phyloP scores from a whole-genome alignment of 148 eudicot genomes.

The Chenopodium formosanum region DNA sequence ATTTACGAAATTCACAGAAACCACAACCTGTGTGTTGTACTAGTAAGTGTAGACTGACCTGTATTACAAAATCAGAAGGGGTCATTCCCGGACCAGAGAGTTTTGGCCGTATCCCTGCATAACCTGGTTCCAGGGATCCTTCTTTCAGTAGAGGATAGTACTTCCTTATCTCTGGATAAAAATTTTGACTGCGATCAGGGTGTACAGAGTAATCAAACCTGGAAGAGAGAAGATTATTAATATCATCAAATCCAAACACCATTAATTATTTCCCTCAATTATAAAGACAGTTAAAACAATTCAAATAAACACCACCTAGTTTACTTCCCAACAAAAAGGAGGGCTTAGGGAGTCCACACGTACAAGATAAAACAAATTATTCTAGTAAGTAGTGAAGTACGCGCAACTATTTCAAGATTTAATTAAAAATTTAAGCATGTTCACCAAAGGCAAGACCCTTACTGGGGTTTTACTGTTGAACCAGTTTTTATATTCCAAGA shows the following conservation, averaged over 20 bases:
- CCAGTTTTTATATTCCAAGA: not conserved
- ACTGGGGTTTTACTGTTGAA: not conserved
- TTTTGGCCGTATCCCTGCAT: constrained; percentile 88
- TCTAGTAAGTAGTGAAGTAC: not conserved
- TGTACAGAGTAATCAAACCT: constrained; percentile 82
- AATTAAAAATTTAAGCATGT: not conserved
- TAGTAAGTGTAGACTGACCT: constrained; percentile 40
- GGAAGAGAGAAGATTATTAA: constrained; percentile 15
- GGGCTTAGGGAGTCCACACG: too few relatives aligned
- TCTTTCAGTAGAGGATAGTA: constrained; percentile 76
- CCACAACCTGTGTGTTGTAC: not conserved
- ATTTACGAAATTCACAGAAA: not conserved
- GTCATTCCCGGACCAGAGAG: constrained; percentile 66
- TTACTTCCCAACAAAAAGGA: not conserved
- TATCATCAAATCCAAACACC: not conserved
- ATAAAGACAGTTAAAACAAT: not conserved
- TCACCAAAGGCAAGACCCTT: not conserved
- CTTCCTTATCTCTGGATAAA: constrained; percentile 77
- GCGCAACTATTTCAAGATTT: not conserved
- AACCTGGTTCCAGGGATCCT: constrained; percentile 75
- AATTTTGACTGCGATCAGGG: constrained; percentile 49
- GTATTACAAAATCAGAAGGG: constrained; percentile 73
- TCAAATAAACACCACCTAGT: not conserved
- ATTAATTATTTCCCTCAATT: not conserved
- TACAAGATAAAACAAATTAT: too few relatives aligned